These are phyloP conservation scores for Brassica rapa DNA, from an alignment of 345 rosid species.

Conservation along the genomic window DNA sequence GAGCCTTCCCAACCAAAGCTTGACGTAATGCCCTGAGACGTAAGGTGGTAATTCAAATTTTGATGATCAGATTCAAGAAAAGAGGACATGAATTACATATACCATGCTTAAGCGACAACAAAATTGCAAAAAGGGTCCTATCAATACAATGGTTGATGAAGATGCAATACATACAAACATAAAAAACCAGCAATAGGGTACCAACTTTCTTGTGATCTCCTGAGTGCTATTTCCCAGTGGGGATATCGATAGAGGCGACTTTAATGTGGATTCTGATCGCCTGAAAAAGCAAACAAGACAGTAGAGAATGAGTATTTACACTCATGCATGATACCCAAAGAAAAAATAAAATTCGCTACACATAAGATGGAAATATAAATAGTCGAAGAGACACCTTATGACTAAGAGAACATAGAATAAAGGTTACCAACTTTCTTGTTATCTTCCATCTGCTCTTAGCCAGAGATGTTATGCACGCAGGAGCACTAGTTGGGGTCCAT, in stretches of 20 bases:
- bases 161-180: slow-evolving; percentile 5
- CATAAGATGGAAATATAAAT: slow-evolving; percentile 23
- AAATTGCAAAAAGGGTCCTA: slow-evolving; percentile 12
- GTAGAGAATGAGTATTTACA: slow-evolving; percentile 17
- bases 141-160: slow-evolving; percentile 21
- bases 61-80: slow-evolving; percentile 17
- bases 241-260: slow-evolving; percentile 29
- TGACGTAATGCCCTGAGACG: slow-evolving; percentile 52
- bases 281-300: slow-evolving; percentile 41
- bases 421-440: slow-evolving; percentile 53
- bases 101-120: slow-evolving; percentile 16
- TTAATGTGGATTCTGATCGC: slow-evolving; percentile 37
- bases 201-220: slow-evolving; percentile 52
- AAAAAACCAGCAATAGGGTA: slow-evolving; percentile 36
- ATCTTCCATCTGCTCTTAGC: slow-evolving; percentile 53
- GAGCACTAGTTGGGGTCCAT: slow-evolving; percentile 41
- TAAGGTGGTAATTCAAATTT: slow-evolving; percentile 12
- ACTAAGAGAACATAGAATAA: slow-evolving; percentile 27
- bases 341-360: slow-evolving; percentile 8
- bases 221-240: slow-evolving; percentile 43
- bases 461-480: slow-evolving; percentile 39
- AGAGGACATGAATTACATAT: neutral
- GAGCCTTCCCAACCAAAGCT: slow-evolving; percentile 44
- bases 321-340: slow-evolving; percentile 11
- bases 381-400: slow-evolving; percentile 12